These are phyloP conservation scores for Sugiyamaella lignohabitans DNA, from an alignment of 805 yeast genomes.

Conservation along the genomic window DNA sequence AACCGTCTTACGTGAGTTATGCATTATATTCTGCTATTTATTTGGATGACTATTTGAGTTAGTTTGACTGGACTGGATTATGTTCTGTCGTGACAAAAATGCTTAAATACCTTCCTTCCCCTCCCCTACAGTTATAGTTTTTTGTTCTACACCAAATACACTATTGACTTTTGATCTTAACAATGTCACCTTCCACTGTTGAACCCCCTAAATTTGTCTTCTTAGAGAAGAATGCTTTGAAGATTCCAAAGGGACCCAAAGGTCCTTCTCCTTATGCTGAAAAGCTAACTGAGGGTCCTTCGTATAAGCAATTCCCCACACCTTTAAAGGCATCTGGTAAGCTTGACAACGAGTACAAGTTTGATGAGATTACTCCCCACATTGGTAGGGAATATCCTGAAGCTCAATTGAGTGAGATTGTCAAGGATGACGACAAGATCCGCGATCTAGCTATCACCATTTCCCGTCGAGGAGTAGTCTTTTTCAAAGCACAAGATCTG, in stretches of 20 bases:
- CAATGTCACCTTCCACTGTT: not conserved
- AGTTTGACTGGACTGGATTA: no score
- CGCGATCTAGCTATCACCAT: conserved; percentile 42
- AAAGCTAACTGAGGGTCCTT: conserved; percentile 20
- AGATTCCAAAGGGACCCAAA: conserved; percentile 1
- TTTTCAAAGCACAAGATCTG: conserved; percentile 42
- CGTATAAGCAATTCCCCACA: conserved; percentile 9
- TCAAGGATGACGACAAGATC: conserved; percentile 25
- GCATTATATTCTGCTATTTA: no score
- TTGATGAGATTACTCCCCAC: conserved; percentile 27
- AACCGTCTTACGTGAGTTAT: no score
- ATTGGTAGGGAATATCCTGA: conserved; percentile 29
- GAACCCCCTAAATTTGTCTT: not conserved
- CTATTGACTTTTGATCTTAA: no score
- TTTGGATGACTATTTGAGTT: no score
- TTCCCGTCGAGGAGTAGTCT: conserved; percentile 46
- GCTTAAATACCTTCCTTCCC: no score
- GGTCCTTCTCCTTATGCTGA: conserved; percentile 28
- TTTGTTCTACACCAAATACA: no score
- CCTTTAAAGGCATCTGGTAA: conserved; percentile 24
- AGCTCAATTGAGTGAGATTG: conserved; percentile 24
- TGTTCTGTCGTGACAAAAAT: no score
- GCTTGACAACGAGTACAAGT: conserved; percentile 25
- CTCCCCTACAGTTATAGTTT: no score
- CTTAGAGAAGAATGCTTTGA: not conserved